Evolutionary conservation across 495 filamentous ascomycete genomes (phyloP).

Genomic region (Neurospora sp.): DNA sequence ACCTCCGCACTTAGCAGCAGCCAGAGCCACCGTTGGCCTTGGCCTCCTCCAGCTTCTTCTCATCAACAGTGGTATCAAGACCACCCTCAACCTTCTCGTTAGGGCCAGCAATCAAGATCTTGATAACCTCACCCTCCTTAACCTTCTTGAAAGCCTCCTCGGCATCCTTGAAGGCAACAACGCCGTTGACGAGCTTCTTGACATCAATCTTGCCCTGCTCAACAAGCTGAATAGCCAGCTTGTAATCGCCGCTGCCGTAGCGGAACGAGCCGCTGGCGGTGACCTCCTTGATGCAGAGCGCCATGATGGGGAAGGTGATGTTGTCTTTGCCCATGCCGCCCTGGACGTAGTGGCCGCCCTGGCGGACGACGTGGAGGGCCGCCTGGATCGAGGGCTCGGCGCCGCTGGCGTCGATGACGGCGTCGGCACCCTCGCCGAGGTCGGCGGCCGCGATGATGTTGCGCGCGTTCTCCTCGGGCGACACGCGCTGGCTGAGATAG

Average conservation of each 20-base stretch:
- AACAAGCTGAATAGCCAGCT: constrained; percentile 63
- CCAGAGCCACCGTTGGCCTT: neutral
- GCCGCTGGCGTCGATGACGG: constrained; percentile 75
- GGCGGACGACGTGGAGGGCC: constrained; percentile 55
- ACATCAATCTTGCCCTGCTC: constrained; percentile 53
- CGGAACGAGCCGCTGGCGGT: constrained; percentile 71
- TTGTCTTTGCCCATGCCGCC: constrained; percentile 71
- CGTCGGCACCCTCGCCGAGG: constrained; percentile 55
- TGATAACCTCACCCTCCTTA: constrained; percentile 69
- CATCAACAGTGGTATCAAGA: constrained; percentile 14
- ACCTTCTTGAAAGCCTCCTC: constrained; percentile 71
- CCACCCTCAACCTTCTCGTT: constrained; percentile 35
- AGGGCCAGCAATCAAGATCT: constrained; percentile 68
- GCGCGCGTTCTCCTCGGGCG: constrained; percentile 53
- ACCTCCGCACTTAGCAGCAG: constrained; percentile 15
- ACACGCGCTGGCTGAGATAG: constrained; percentile 49
- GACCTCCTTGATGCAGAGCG: constrained; percentile 72
- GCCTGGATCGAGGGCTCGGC: constrained; percentile 69
- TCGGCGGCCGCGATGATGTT: constrained; percentile 39
- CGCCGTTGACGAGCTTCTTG: constrained; percentile 57
- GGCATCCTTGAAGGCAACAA: constrained; percentile 61
- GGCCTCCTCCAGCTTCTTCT: constrained; percentile 9
- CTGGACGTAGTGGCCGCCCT: constrained; percentile 76
- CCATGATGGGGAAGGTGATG: constrained; percentile 74
- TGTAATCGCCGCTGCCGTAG: constrained; percentile 74